Evolutionary conservation across 2,329 filamentous ascomycete genomes (phyloP).

Genomic region (Plenodomus biglobosus): DNA sequence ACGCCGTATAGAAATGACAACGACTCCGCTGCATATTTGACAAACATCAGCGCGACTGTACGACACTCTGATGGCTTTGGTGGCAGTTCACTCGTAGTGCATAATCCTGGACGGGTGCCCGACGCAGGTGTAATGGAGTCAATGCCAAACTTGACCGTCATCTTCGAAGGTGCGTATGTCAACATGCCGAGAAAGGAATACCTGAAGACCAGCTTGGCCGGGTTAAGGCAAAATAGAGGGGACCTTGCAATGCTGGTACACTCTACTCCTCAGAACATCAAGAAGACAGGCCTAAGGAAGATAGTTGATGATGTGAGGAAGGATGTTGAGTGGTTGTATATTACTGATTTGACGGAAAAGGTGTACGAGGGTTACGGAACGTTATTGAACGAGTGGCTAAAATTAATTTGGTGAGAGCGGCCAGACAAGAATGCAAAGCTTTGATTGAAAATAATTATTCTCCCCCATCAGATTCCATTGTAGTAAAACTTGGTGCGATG

Average conservation of each 20-base stretch:
- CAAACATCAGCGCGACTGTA: slow-evolving; percentile 26
- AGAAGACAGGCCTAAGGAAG: slow-evolving; percentile 18
- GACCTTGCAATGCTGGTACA: slow-evolving; percentile 23
- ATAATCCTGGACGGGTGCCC: slow-evolving; percentile 26
- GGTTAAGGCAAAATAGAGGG: slow-evolving; percentile 6
- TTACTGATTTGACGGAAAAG: slow-evolving; percentile 22
- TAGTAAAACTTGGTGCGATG: too few species aligned
- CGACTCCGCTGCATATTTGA: slow-evolving; percentile 18
- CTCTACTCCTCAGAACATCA: slow-evolving; percentile 15
- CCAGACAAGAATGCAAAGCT: neutral
- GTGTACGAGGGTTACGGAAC: slow-evolving; percentile 15
- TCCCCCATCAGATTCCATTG: too few species aligned
- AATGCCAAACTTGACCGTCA: slow-evolving; percentile 23
- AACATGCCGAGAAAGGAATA: slow-evolving; percentile 10
- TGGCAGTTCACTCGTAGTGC: slow-evolving; percentile 19
- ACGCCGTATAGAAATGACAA: slow-evolving; percentile 38
- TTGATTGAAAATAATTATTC: neutral
- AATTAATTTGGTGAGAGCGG: slow-evolving; percentile 7
- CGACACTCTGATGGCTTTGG: slow-evolving; percentile 17
- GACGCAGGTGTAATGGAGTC: slow-evolving; percentile 14
- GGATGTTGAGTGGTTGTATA: slow-evolving; percentile 25
- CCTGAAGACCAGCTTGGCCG: slow-evolving; percentile 5
- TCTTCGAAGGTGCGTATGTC: slow-evolving; percentile 26
- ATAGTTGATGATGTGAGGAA: slow-evolving; percentile 23
- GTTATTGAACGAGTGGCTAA: slow-evolving; percentile 24